Base-by-base conservation (phyloP, 192 early-diverging fungal species). In the Paraglomus occultum region DNA sequence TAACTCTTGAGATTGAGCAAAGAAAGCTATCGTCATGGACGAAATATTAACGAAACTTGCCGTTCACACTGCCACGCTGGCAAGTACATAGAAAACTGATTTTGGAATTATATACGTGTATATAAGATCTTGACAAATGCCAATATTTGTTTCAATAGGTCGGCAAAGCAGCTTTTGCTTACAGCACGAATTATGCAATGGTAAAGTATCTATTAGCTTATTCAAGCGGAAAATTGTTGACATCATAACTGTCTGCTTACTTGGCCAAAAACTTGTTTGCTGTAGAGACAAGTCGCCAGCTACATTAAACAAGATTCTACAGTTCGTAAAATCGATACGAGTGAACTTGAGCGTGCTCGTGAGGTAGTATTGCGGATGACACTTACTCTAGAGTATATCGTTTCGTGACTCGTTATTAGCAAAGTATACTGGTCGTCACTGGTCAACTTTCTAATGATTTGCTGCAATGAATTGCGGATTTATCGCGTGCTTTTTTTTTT, bases 31-130 rank as follows among this genome's bases (percentile, higher is more conserved):
- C 31, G 31, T 31, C 31, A 87, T 87, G 86, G 88, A 89, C 60
- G 79, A 85, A 39, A 76, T 89, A 1, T 84, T 89, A 62, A 79
- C 88, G 6, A 85, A 74, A 44, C 73, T 88, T 14, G 88, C 88
- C 1, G 73, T 89, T 8, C 82, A 84, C 40, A 86, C 85, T 3
- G 85, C 81, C 17, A 76, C 83, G 38, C 79, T 87, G 20, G 66
- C 55, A 55, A 52, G 52, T 39, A 51, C 18, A 12, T 45, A 23
- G 20, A 31, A n/a, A 6, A 8, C 9, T 9, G 22, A 17, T 46
- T 17, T 11, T 55, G 12, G 15, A 20, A 20, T 4, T 8, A 63
- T 8, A 11, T 9, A 6, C 17, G 20, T 6, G 23, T 47, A 11
- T 40, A 4, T 15, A 22, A 52, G 8, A 12, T 46, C 38, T 8